phyloP scores from a whole-genome alignment of 257 asterid species.

The Primulina eburnea region DNA sequence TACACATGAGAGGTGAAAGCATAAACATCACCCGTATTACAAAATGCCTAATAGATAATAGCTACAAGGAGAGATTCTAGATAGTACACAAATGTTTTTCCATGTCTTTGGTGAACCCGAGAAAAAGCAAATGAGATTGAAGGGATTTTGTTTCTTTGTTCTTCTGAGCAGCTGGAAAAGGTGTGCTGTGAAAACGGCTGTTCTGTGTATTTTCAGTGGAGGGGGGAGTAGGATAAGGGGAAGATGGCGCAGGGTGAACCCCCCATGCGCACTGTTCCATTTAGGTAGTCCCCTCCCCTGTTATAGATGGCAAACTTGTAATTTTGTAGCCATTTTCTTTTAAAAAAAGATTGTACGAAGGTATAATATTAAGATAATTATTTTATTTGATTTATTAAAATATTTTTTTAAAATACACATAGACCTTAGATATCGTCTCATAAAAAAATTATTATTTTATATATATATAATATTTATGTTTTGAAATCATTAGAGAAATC shows the following conservation, averaged over 20 bases:
- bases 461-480: too few species aligned
- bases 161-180: slow-evolving; percentile 32
- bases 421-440: too few species aligned
- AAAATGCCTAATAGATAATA: slow-evolving; percentile 18
- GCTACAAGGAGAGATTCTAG: slow-evolving; percentile 6
- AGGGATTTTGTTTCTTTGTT: slow-evolving; percentile 18
- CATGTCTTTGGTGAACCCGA: slow-evolving; percentile 14
- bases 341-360: too few species aligned
- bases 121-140: slow-evolving; percentile 24
- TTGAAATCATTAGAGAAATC: too few species aligned
- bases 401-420: too few species aligned
- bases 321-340: background rate
- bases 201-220: slow-evolving; percentile 40
- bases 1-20: slow-evolving; percentile 27
- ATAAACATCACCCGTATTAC: slow-evolving; percentile 32
- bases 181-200: slow-evolving; percentile 61
- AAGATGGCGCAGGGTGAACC: slow-evolving; percentile 34
- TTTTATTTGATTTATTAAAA: too few species aligned
- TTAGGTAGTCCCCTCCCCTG: background rate
- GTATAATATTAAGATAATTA: too few species aligned
- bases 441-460: too few species aligned
- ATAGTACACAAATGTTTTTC: slow-evolving; percentile 29
- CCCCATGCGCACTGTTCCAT: background rate
- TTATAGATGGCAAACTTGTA: slow-evolving; percentile 33
- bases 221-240: slow-evolving; percentile 20